Evolutionary conservation across 2,329 filamentous ascomycete genomes (phyloP).

Genomic region (Penicillium glabrum): DNA sequence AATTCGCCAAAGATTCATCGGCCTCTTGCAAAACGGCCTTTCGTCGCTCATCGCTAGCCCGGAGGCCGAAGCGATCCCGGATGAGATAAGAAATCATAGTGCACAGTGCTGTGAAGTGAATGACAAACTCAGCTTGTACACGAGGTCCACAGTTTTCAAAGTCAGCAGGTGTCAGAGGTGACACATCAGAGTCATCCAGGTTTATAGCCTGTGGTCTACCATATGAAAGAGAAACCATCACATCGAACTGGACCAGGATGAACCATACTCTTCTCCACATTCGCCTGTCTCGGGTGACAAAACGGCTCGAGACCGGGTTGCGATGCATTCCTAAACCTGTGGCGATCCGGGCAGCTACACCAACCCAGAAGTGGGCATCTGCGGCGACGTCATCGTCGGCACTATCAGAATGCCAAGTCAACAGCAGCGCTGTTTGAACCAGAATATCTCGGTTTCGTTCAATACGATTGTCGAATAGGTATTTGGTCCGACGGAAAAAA

Average conservation of each 20-base stretch:
- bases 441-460: conserved; percentile 56
- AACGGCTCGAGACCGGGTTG: conserved; percentile 42
- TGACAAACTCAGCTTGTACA: conserved; percentile 47
- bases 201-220: conserved; percentile 55
- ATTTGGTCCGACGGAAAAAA: conserved; percentile 56
- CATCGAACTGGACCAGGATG: conserved; percentile 46
- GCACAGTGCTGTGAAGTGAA: conserved; percentile 52
- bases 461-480: conserved; percentile 54
- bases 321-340: conserved; percentile 57
- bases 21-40: conserved; percentile 44
- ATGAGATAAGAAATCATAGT: conserved; percentile 50
- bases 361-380: conserved; percentile 56
- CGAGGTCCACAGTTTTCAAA: conserved; percentile 49
- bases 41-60: conserved; percentile 40
- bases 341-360: conserved; percentile 53
- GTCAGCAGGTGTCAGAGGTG: conserved; percentile 44
- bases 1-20: conserved; percentile 43
- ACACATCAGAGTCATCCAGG: conserved; percentile 54
- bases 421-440: conserved; percentile 55
- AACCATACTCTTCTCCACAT: conserved; percentile 48
- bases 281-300: conserved; percentile 42
- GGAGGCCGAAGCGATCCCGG: conserved; percentile 43
- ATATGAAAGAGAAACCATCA: conserved; percentile 47
- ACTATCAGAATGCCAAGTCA: conserved; percentile 57
- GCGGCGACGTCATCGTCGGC: conserved; percentile 56